Evolutionary conservation across 768 basidiomycete genomes (phyloP), one percentile per base, ranked within the genome.

Genomic region (Russula olivacea): DNA sequence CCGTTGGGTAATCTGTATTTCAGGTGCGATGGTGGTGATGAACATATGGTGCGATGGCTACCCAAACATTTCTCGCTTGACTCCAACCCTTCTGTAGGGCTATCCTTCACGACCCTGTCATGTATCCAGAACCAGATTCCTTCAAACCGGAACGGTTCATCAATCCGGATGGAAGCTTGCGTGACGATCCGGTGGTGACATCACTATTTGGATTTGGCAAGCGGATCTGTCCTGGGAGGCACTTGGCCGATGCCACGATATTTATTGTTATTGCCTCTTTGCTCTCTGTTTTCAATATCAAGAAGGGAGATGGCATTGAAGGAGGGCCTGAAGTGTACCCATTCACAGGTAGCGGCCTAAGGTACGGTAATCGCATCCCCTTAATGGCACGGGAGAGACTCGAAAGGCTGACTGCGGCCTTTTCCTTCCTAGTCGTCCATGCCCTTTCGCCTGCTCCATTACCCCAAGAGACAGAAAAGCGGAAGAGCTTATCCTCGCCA

Each of bases 11-110:
- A 28, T 43, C 4, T 32, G 32, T 45, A 11, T 47, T 32, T 11
- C 10, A 38, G 71, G 67, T 4, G 38, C 70, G 32, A 14, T 66
- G 17, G 36, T 71, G 32, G 34, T 68, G 3, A 61, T 61, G 5
- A 71, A 71, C 52, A 53, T 41, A 14, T 69, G 68, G 71, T 67
- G 1, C 25, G 45, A 36, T 36, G 15, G 3, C 32, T 21, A 5
- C 17, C 40, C 8, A 17, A 17, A 30, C 3, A 5, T 28, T n/a
- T 25, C 19, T 9, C 2, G 9, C 11, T 10, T 25, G 2, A 11
- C 23, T 5, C 23, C 23, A 25, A 51, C 30, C 19, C 8, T 19
- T 51, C 34, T 30, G 9, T 30, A 51, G 50, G 50, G 50, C 50
- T 10, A n/a, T 51, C 15, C 17, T 32, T 32, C 50, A 51, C n/a